These are phyloP conservation scores for Schizonepeta tenuifolia DNA, from an alignment of 257 asterid species.

Conservation along the genomic window DNA sequence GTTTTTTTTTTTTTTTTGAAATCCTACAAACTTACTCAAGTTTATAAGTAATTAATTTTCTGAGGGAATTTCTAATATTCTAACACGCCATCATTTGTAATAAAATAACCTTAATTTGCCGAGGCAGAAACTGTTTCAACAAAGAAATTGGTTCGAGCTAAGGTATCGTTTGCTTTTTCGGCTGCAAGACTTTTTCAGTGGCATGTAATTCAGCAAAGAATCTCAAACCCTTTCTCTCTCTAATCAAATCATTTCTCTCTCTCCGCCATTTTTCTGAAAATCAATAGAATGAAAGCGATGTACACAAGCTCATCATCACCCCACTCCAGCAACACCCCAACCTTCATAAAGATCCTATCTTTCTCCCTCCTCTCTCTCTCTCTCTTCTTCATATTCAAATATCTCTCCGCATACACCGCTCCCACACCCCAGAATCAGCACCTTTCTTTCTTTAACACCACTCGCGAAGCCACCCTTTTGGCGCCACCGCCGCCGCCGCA, in stretches of 20 bases:
- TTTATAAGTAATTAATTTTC: too few species aligned
- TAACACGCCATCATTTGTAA: too few species aligned
- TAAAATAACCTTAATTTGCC: not conserved
- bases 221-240: not conserved
- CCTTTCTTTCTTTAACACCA: slow-evolving; percentile 47
- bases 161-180: not conserved
- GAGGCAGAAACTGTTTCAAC: slow-evolving; percentile 1
- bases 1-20: too few species aligned
- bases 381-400: slow-evolving; percentile 47
- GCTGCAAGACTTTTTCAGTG: not conserved
- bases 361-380: slow-evolving; percentile 51
- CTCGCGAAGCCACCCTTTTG: slow-evolving; percentile 22
- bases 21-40: too few species aligned
- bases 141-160: not conserved
- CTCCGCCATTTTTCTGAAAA: not conserved
- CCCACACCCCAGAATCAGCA: slow-evolving; percentile 30
- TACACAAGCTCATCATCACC: slow-evolving; percentile 38
- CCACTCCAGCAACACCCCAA: slow-evolving; percentile 34
- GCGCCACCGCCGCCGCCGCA: not conserved
- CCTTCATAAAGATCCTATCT: slow-evolving; percentile 43
- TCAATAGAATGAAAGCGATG: slow-evolving; percentile 33
- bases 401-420: slow-evolving; percentile 33
- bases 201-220: slow-evolving; percentile 18
- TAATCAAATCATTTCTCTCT: slow-evolving; percentile 4
- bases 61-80: too few species aligned